These are phyloP conservation scores for Trichophyton rubrum DNA, from an alignment of 2,329 filamentous ascomycete genomes.

Conservation along the genomic window DNA sequence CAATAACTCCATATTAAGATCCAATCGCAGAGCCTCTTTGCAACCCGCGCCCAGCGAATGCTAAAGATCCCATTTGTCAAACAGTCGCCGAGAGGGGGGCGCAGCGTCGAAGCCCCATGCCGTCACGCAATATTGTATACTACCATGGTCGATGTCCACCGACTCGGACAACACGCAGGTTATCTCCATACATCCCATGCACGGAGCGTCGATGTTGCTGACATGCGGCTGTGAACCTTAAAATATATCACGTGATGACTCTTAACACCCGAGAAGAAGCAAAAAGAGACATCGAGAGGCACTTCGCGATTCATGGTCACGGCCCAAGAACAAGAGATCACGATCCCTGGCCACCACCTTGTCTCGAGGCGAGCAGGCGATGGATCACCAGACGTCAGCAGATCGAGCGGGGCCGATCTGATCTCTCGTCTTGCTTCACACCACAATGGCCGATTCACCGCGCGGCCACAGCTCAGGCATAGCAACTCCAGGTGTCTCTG, in stretches of 20 bases:
- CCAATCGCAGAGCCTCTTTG: neutral
- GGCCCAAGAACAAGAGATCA: neutral
- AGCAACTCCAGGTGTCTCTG: conserved; percentile 22
- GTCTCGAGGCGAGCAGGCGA: conserved; percentile 6
- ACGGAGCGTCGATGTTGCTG: too few species aligned
- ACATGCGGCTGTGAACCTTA: neutral
- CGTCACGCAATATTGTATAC: neutral
- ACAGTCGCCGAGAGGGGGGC: neutral
- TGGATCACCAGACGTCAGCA: conserved; percentile 15
- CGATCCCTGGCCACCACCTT: conserved; percentile 2
- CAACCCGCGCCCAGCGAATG: neutral
- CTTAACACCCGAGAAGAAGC: neutral
- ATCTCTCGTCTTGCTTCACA: conserved; percentile 5
- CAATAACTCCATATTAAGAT: neutral
- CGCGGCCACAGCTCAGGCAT: conserved; percentile 5
- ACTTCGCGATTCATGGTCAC: neutral
- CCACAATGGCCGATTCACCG: conserved; percentile 15
- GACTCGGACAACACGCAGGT: too few species aligned
- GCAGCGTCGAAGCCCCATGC: neutral
- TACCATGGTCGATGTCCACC: too few species aligned
- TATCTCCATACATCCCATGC: too few species aligned
- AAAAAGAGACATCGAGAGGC: neutral
- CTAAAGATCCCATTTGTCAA: neutral
- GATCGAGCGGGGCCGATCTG: conserved; percentile 12
- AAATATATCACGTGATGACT: neutral